Conservation (phyloP, 1,139 yeast genomes). For the Blastobotrys indianensis region DNA sequence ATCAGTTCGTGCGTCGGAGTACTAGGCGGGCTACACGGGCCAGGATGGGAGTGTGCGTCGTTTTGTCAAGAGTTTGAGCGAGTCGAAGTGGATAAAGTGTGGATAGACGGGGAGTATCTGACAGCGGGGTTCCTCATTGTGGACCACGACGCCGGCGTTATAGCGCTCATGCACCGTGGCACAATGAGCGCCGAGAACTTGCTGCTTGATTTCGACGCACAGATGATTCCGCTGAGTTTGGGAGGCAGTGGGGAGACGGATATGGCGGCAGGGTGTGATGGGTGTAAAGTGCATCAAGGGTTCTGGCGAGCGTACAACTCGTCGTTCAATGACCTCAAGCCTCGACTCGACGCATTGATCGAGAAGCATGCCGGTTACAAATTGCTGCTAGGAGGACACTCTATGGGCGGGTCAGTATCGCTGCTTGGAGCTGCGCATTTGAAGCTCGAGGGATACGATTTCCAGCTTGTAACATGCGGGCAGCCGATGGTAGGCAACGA, state of each 20-base stretch:
- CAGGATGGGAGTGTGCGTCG: constrained; percentile 9
- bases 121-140: constrained; percentile 8
- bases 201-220: constrained; percentile 3
- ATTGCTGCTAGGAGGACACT: constrained; percentile 6
- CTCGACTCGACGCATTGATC: background rate
- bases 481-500: constrained; percentile 9
- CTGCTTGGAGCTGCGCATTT: constrained; percentile 8
- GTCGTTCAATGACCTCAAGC: constrained; percentile 1
- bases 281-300: constrained; percentile 7
- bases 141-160: constrained; percentile 2
- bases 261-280: background rate
- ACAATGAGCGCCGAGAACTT: constrained; percentile 9
- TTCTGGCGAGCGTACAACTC: constrained; percentile 5
- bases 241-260: background rate
- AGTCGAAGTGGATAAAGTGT: constrained; percentile 5
- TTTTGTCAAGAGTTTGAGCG: constrained; percentile 5
- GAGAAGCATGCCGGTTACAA: constrained; percentile 1
- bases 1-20: constrained; percentile 10
- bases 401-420: constrained; percentile 11
- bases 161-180: constrained; percentile 8
- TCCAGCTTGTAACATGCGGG: constrained; percentile 2
- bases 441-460: background rate
- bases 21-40: constrained; percentile 5
- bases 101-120: constrained; percentile 9
- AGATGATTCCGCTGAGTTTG: background rate